Conservation (phyloP, 192 early-diverging fungal genomes). For the Linnemannia schmuckeri region DNA sequence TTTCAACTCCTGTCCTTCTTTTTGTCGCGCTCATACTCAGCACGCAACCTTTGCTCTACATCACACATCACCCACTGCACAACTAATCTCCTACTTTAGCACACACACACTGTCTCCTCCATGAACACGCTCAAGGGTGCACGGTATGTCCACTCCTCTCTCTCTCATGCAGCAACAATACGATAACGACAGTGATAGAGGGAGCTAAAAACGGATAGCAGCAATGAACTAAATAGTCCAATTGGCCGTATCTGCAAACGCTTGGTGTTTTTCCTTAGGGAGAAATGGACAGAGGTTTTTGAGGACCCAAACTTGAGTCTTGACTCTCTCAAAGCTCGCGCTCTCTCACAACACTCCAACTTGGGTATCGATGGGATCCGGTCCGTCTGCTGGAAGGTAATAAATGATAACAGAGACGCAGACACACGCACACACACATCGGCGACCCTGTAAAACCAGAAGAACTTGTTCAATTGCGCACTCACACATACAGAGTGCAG, state of each 20-base stretch:
- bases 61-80: neutral
- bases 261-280: constrained; percentile 12
- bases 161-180: neutral
- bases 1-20: neutral
- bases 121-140: constrained; percentile 56
- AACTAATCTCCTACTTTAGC: neutral
- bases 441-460: too few species aligned
- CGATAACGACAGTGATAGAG: too few species aligned
- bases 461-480: neutral
- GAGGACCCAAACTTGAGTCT: constrained; percentile 62
- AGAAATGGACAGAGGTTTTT: constrained; percentile 66
- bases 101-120: neutral
- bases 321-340: constrained; percentile 60
- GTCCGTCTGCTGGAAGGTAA: constrained; percentile 73
- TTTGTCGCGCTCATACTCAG: neutral
- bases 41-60: neutral
- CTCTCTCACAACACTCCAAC: constrained; percentile 55
- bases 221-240: neutral
- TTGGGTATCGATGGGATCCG: constrained; percentile 65
- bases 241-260: neutral
- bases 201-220: neutral
- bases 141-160: constrained; percentile 21
- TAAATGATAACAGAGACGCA: neutral
- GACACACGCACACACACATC: neutral
- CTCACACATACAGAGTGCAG: neutral